Base-by-base conservation (phyloP, 441 rosid genomes). In the Populus trichocarpa region DNA sequence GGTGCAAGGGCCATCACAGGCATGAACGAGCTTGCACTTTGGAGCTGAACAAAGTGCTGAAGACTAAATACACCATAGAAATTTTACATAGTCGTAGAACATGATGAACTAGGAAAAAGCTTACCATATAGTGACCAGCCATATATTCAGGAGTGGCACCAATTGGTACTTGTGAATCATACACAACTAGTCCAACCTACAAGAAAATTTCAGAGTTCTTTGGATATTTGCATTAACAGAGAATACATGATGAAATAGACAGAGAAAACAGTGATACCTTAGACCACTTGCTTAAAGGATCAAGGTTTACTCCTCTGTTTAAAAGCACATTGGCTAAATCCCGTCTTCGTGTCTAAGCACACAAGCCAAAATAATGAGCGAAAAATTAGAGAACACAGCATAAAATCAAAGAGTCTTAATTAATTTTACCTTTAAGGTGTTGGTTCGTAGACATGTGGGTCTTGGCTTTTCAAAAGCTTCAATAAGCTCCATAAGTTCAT, bases 1-100 rank as follows among this genome's bases (percentile, higher is more conserved):
- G 99, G 98, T 74, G 99, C 99, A 84, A 96, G 97, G 79, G 99
- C 97, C 99, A 96, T 96, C 75, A 96, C 97, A 18, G 99, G 97
- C 87, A 96, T 85, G 83, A 96, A 93, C 0, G 99, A 96, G 86
- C 97, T 96, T 67, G 99, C 93, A 81, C 99, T 88, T 93, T 96
- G 99, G 79, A 94, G 84, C 98, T 96, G 90, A 26, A 76, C 79
- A 13, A 74, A 78, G 50, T 70, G 75, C 35, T 40, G 22, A 79
- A 30, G 11, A 35, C 12, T 77, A 40, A 65, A 72, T 18, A 70
- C 71, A 25, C 22, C 70, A 69, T 26, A 22, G 2, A 79, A 53
- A 66, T 18, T 23, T 64, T 57, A 64, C 10, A 70, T 74, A 66
- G 38, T 18, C 9, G 33, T 20, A 5, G 14, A 35, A 75, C 69